Conservation (phyloP, 352 stramenopile species). For the Pythium angustatum region DNA sequence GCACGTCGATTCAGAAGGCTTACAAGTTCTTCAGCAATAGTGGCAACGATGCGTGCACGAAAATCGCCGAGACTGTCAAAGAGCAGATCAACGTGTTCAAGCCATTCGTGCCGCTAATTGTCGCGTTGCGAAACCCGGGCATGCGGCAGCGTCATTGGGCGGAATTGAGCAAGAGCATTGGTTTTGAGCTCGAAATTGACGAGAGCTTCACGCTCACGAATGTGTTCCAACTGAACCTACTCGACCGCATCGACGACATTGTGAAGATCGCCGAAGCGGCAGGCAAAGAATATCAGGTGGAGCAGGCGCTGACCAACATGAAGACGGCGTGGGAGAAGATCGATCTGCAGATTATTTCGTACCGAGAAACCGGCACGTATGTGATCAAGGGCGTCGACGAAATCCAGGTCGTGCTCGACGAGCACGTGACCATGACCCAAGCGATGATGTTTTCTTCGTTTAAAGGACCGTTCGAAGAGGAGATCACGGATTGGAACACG, state of each 20-base stretch:
- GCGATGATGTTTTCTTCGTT: slow-evolving; percentile 96
- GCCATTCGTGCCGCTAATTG: slow-evolving; percentile 92
- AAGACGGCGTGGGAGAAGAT: slow-evolving; percentile 90
- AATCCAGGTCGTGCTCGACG: slow-evolving; percentile 93
- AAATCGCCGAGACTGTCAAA: slow-evolving; percentile 91
- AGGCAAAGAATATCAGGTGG: slow-evolving; percentile 95
- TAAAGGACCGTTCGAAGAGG: slow-evolving; percentile 94
- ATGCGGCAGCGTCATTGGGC: slow-evolving; percentile 95
- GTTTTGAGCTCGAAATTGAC: slow-evolving; percentile 87
- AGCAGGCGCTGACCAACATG: slow-evolving; percentile 93
- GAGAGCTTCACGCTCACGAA: slow-evolving; percentile 87
- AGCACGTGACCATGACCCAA: slow-evolving; percentile 96
- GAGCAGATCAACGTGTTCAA: slow-evolving; percentile 93
- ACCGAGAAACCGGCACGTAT: slow-evolving; percentile 93
- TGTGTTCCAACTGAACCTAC: slow-evolving; percentile 81
- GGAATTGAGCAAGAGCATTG: slow-evolving; percentile 83
- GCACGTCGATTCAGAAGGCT: slow-evolving; percentile 87
- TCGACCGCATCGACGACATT: slow-evolving; percentile 90
- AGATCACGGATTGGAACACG: slow-evolving; percentile 92
- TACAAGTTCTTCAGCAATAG: slow-evolving; percentile 93
- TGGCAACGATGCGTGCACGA: slow-evolving; percentile 82
- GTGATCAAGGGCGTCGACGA: slow-evolving; percentile 95
- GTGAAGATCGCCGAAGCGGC: slow-evolving; percentile 91
- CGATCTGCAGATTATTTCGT: slow-evolving; percentile 88
- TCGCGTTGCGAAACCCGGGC: slow-evolving; percentile 89